A percentile compares a stretch with the other conserved stretches of the same genome.
These are phyloP conservation scores for Pterocarpus santalinus DNA, from an alignment of 306 rosid species.

Conservation along the genomic window DNA sequence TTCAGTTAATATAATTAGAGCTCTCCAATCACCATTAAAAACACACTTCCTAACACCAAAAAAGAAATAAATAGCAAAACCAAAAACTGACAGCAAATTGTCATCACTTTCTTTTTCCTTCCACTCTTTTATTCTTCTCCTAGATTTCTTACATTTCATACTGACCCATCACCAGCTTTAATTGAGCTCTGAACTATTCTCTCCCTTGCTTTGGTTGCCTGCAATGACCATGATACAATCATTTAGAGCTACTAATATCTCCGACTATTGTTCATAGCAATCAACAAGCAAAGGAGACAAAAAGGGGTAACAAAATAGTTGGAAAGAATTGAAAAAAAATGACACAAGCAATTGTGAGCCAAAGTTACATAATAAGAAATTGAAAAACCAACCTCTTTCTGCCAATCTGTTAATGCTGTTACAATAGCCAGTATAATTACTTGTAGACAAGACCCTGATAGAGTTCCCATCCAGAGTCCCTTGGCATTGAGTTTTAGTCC, in stretches of 20 bases:
- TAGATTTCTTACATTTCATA: neutral
- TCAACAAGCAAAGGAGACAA: too few species aligned
- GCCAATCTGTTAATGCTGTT: conserved; percentile 52
- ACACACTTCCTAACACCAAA: neutral
- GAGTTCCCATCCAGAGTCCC: conserved; percentile 58
- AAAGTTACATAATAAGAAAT: neutral
- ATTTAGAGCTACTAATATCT: neutral
- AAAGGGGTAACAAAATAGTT: neutral
- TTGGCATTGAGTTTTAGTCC: conserved; percentile 40
- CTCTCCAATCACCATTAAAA: conserved; percentile 9
- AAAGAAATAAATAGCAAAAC: neutral
- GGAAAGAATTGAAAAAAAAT: neutral
- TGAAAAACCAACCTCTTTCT: conserved; percentile 45
- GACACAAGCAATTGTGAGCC: neutral
- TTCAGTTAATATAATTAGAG: neutral
- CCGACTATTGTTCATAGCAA: neutral
- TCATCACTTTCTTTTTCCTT: neutral
- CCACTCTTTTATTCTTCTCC: neutral
- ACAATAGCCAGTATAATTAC: conserved; percentile 43
- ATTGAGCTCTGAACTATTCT: conserved; percentile 42
- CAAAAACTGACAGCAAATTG: neutral
- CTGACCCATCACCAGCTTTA: neutral
- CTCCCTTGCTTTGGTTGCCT: conserved; percentile 51
- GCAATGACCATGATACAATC: conserved; percentile 25
- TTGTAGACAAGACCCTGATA: conserved; percentile 48